Percentiles rank a stretch among this genome's conserved stretches.
Evolutionary conservation across 148 eudicot species (phyloP).

Genomic region (Nepenthes gracilis): DNA sequence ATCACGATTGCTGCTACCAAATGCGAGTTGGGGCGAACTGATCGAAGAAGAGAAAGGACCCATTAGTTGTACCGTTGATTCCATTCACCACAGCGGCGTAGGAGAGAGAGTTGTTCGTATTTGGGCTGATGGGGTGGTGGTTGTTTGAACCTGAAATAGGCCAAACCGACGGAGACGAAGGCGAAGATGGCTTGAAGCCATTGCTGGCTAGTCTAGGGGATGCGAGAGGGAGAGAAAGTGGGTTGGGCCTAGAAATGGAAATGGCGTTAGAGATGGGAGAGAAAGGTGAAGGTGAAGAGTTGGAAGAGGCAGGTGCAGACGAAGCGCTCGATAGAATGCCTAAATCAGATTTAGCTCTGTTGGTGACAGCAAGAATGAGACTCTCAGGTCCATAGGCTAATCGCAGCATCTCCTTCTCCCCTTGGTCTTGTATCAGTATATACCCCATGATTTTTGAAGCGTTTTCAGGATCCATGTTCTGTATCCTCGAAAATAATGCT

Average conservation of each 20-base stretch:
- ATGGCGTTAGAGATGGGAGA: conserved; percentile 24
- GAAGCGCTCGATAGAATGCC: conserved; percentile 37
- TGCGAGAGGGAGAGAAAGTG: conserved; percentile 29
- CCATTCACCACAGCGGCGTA: conserved; percentile 57
- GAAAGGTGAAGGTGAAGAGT: conserved; percentile 13
- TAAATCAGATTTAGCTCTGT: conserved; percentile 34
- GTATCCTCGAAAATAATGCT: conserved; percentile 41
- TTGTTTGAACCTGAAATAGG: conserved; percentile 23
- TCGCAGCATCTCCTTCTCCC: conserved; percentile 65
- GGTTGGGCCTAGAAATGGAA: conserved; percentile 37
- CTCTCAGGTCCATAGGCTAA: conserved; percentile 56
- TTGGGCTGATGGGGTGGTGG: conserved; percentile 36
- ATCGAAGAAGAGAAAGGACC: conserved; percentile 18
- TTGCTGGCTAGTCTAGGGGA: conserved; percentile 39
- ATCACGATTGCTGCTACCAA: not conserved
- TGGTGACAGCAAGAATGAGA: conserved; percentile 26
- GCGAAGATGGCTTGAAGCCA: conserved; percentile 40
- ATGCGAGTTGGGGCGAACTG: conserved; percentile 19
- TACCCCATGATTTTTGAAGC: conserved; percentile 65
- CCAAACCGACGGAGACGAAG: conserved; percentile 50
- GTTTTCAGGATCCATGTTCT: conserved; percentile 62
- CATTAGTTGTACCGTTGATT: conserved; percentile 4
- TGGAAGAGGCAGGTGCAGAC: conserved; percentile 17
- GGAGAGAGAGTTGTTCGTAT: conserved; percentile 21
- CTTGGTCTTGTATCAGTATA: conserved; percentile 42